Base-by-base conservation (phyloP, 805 yeast genomes). In the Kregervanrija delftensis region DNA sequence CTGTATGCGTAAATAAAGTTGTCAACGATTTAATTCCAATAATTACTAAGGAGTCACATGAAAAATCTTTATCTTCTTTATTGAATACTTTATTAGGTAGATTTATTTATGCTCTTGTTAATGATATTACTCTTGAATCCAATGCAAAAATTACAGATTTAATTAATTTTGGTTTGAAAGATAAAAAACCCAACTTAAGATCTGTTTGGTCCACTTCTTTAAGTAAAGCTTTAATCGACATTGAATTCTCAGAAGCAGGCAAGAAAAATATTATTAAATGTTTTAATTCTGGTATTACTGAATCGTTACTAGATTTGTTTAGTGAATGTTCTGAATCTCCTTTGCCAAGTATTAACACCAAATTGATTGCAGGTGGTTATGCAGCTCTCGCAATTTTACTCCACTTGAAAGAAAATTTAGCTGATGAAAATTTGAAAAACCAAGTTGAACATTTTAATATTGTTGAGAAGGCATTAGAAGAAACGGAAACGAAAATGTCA, bases 31-130 rank as follows among this genome's bases (percentile, higher is more conserved):
- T 64, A 0, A 56, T 87, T 33, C 70, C 83, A 2, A 64, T 80
- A n/a, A 67, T 83, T 3, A 43, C 75, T 0, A 89, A 86, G 53
- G 98, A 91, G 55, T 76, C 79, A 39, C 86, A 88, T 53, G 98
- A 91, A 56, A 13, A 50, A 1, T 77, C 86, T 0, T 67, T 89
- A 35, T 47, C 65, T 3, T 65, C 69, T 3, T 66, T 79, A 46
- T 66, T 83, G 6, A 59, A 63, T 8, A 73, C 83, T 0, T 72
- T 79, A 43, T 69, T 79, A 35, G 49, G 51, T 1, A 80, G 77
- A 49, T 66, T 73, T 22, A 55, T 71, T 10, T 53, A 59, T 10
- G 41, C 65, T 2, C 48, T 66, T 16, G 47, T 52, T 2, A 47
- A n/a, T 48, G 53, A n/a, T 43, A 49, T 14, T 36, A 46, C 28